These are phyloP conservation scores for Gossypium mustelinum DNA, from an alignment of 345 rosid genomes.

Conservation along the genomic window DNA sequence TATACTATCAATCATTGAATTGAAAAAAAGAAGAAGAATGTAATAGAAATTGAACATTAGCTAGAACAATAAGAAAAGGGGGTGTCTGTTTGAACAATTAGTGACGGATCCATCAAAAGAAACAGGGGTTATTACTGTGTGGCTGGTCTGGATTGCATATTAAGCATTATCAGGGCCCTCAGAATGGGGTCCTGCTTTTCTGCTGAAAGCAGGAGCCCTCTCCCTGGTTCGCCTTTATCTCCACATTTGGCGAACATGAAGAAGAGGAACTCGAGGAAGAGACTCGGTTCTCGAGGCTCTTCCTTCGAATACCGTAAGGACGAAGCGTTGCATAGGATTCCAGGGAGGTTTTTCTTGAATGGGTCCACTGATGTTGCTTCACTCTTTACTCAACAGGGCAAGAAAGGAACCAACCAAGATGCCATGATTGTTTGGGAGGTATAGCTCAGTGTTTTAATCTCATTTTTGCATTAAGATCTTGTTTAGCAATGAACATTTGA, in stretches of 20 bases:
- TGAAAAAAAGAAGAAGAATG: not conserved
- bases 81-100: slow-evolving; percentile 12
- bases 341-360: slow-evolving; percentile 74
- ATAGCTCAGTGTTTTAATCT: slow-evolving; percentile 20
- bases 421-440: slow-evolving; percentile 99
- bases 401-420: slow-evolving; percentile 98
- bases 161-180: slow-evolving; percentile 95
- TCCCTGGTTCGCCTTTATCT: slow-evolving; percentile 78
- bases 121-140: slow-evolving; percentile 47
- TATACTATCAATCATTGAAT: not conserved
- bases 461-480: not conserved
- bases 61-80: slow-evolving; percentile 5
- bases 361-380: slow-evolving; percentile 83
- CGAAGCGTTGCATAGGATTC: slow-evolving; percentile 66
- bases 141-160: slow-evolving; percentile 96
- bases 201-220: slow-evolving; percentile 85
- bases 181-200: slow-evolving; percentile 99
- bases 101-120: slow-evolving; percentile 63
- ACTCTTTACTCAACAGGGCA: slow-evolving; percentile 87
- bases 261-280: slow-evolving; percentile 60
- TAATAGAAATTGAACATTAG: slow-evolving; percentile 24
- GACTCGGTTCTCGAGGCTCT: slow-evolving; percentile 31
- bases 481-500: not conserved
- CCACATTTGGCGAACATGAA: slow-evolving; percentile 56
- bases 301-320: slow-evolving; percentile 61